These are phyloP conservation scores for Omphalea diandra DNA, from an alignment of 441 rosid genomes.

Conservation along the genomic window DNA sequence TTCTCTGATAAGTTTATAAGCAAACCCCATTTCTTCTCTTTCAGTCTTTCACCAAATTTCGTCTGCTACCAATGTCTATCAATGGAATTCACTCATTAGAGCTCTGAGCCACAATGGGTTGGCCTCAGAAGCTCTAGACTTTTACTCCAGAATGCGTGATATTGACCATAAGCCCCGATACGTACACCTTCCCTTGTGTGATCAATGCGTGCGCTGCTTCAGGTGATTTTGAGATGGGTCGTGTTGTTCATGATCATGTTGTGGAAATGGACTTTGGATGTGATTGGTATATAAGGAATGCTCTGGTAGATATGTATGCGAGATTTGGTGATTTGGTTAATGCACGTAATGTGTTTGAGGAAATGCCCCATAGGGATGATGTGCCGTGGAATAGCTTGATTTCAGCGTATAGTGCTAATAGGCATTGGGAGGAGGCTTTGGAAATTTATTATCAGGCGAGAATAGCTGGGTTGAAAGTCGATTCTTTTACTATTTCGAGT, in stretches of 20 bases:
- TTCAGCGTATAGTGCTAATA: constrained; percentile 55
- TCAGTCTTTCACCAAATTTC: constrained; percentile 44
- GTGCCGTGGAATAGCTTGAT: constrained; percentile 68
- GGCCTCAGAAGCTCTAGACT: constrained; percentile 43
- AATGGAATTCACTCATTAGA: constrained; percentile 68
- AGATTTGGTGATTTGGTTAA: constrained; percentile 42
- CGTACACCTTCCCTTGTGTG: constrained; percentile 57
- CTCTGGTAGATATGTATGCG: constrained; percentile 55
- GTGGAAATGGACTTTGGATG: constrained; percentile 41
- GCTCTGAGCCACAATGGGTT: constrained; percentile 48
- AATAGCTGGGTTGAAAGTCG: constrained; percentile 37
- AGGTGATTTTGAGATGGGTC: constrained; percentile 35
- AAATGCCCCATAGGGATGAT: constrained; percentile 46
- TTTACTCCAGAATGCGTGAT: constrained; percentile 42
- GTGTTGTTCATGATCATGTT: constrained; percentile 35
- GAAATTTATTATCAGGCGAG: constrained; percentile 32
- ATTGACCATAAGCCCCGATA: constrained; percentile 43
- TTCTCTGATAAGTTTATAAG: constrained; percentile 61
- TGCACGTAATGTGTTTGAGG: constrained; percentile 51
- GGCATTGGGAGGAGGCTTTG: constrained; percentile 46
- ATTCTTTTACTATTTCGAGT: constrained; percentile 55
- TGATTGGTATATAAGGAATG: constrained; percentile 58
- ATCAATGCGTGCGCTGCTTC: constrained; percentile 55
- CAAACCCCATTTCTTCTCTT: constrained; percentile 51
- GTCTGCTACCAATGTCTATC: constrained; percentile 45